These are phyloP conservation scores for Xylariaceae sp. DNA, from an alignment of 2,329 filamentous ascomycete species.

Conservation along the genomic window DNA sequence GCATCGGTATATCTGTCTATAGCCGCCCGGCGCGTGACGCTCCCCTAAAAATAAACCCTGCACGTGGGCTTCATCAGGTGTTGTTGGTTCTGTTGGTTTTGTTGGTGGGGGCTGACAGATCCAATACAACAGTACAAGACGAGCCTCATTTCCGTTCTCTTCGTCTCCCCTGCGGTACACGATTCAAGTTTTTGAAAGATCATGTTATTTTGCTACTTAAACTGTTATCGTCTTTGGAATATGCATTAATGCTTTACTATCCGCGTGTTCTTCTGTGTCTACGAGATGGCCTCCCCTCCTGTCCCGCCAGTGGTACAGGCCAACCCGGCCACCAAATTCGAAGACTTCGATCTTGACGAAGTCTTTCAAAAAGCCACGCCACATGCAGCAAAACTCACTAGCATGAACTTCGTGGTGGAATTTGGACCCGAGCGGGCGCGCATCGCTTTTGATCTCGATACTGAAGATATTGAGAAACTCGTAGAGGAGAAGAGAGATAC, in stretches of 20 bases:
- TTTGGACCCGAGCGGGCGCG: constrained; percentile 63
- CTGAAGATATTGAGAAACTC: constrained; percentile 49
- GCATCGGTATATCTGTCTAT: neutral
- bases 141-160: neutral
- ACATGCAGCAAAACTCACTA: constrained; percentile 48
- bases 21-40: too few species aligned
- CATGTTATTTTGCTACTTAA: neutral
- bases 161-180: neutral
- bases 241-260: neutral
- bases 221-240: neutral
- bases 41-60: too few species aligned
- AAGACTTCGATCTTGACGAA: constrained; percentile 58
- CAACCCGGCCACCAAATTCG: constrained; percentile 44
- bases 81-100: neutral
- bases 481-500: constrained; percentile 44
- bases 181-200: neutral
- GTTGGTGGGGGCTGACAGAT: too few species aligned
- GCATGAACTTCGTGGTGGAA: constrained; percentile 69
- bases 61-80: constrained; percentile 8
- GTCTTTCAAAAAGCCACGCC: constrained; percentile 54
- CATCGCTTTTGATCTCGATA: constrained; percentile 61
- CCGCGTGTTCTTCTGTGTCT: neutral
- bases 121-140: neutral
- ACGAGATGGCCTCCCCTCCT: constrained; percentile 8
- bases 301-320: neutral